Conservation (phyloP, 140 eudicot genomes). For the Bidens hawaiensis region DNA sequence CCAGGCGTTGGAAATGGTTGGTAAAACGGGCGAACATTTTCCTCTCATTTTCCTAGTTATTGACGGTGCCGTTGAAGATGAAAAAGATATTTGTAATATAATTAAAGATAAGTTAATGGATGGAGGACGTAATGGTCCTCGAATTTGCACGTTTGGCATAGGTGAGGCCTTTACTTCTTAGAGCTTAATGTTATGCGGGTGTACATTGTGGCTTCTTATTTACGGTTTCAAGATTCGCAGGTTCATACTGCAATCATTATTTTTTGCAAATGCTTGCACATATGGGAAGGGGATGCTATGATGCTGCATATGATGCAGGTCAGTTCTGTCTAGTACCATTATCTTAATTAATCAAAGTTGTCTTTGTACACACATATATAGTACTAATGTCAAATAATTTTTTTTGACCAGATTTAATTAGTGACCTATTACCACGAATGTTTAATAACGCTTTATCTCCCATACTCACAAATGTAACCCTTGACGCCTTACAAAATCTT, state of each 20-base stretch:
- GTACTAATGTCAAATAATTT: slow-evolving; percentile 4
- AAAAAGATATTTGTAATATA: slow-evolving; percentile 62
- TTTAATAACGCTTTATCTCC: slow-evolving; percentile 44
- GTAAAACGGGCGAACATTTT: slow-evolving; percentile 39
- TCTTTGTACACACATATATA: not conserved
- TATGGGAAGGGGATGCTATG: slow-evolving; percentile 83
- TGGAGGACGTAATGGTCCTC: slow-evolving; percentile 48
- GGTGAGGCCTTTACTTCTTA: slow-evolving; percentile 34
- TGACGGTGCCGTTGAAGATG: slow-evolving; percentile 90
- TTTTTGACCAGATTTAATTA: slow-evolving; percentile 52
- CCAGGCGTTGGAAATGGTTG: slow-evolving; percentile 75
- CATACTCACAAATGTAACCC: slow-evolving; percentile 53
- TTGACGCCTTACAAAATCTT: slow-evolving; percentile 50
- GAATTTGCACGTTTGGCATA: slow-evolving; percentile 85
- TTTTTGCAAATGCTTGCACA: slow-evolving; percentile 83
- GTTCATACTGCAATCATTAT: slow-evolving; percentile 90
- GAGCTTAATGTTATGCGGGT: no score
- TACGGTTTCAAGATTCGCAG: slow-evolving; percentile 32
- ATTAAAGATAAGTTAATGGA: slow-evolving; percentile 32
- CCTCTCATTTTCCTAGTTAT: slow-evolving; percentile 67
- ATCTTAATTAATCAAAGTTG: not conserved
- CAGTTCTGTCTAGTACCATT: slow-evolving; percentile 26
- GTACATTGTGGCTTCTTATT: slow-evolving; percentile 2
- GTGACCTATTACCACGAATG: slow-evolving; percentile 48
- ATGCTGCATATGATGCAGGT: slow-evolving; percentile 81